These are phyloP conservation scores for Mentha longifolia DNA, from an alignment of 257 asterid species.

Conservation along the genomic window DNA sequence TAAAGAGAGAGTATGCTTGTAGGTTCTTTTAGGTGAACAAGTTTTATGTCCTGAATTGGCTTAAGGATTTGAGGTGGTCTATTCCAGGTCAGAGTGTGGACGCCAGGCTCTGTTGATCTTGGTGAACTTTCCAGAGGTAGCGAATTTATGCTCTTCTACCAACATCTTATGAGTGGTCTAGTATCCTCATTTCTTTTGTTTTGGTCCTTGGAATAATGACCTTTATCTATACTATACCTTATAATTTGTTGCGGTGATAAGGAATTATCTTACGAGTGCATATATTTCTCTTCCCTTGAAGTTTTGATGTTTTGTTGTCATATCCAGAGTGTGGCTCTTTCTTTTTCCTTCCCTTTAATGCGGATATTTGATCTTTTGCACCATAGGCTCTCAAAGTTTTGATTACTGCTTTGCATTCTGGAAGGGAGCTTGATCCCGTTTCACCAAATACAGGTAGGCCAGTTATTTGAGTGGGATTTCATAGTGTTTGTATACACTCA, in stretches of 20 bases:
- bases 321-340: not conserved
- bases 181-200: constrained; percentile 10
- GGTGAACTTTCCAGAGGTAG: constrained; percentile 95
- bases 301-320: not conserved
- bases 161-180: constrained; percentile 26
- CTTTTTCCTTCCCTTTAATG: constrained; percentile 7
- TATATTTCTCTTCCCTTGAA: constrained; percentile 15
- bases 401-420: constrained; percentile 74
- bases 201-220: constrained; percentile 25
- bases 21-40: constrained; percentile 29
- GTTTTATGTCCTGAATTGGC: constrained; percentile 15
- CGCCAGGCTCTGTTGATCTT: constrained; percentile 88
- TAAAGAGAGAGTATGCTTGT: constrained; percentile 39
- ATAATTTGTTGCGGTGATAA: constrained; percentile 15
- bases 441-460: constrained; percentile 57
- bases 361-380: constrained; percentile 28
- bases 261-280: constrained; percentile 25
- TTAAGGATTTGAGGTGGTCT: constrained; percentile 33
- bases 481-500: not conserved
- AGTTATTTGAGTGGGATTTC: not conserved
- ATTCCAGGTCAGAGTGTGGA: constrained; percentile 87
- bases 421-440: constrained; percentile 77
- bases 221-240: not conserved
- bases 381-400: constrained; percentile 80
- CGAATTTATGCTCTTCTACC: constrained; percentile 16